These are phyloP conservation scores for Colletotrichum sp. DNA, from an alignment of 2,329 filamentous ascomycete species.

Conservation along the genomic window DNA sequence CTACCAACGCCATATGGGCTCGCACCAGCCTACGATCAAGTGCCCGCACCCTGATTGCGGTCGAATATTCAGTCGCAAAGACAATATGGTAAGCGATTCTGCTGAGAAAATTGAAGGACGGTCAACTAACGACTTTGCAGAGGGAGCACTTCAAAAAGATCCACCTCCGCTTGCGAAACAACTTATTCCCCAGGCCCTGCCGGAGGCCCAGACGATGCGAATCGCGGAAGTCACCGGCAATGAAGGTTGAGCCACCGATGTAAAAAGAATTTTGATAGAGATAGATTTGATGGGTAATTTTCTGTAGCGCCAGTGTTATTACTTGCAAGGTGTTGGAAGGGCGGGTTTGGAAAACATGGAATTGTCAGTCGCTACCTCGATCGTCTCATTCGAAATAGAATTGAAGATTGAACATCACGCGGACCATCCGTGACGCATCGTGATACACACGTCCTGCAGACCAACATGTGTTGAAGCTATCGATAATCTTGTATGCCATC, in stretches of 20 bases:
- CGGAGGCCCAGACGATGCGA: neutral
- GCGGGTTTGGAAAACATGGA: neutral
- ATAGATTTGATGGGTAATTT: neutral
- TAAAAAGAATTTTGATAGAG: neutral
- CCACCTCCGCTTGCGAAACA: neutral
- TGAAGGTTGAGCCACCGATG: neutral
- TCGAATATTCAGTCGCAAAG: conserved; percentile 2
- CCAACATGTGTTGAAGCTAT: neutral
- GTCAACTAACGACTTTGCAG: neutral
- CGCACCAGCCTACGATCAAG: neutral
- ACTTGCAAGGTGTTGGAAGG: neutral
- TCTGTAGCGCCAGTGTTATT: neutral
- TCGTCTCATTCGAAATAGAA: neutral
- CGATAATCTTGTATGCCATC: neutral
- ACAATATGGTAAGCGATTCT: neutral
- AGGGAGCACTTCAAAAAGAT: conserved; percentile 13
- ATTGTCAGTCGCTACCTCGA: neutral
- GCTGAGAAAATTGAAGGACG: fast-evolving
- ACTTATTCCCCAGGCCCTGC: neutral
- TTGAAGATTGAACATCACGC: neutral
- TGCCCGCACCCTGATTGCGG: conserved; percentile 4
- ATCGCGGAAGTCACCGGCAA: neutral
- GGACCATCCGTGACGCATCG: neutral
- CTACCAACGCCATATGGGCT: conserved; percentile 8
- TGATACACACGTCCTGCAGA: neutral